These are phyloP conservation scores for Moesziomyces sp. DNA, from an alignment of 1,284 basidiomycete genomes.

Conservation along the genomic window DNA sequence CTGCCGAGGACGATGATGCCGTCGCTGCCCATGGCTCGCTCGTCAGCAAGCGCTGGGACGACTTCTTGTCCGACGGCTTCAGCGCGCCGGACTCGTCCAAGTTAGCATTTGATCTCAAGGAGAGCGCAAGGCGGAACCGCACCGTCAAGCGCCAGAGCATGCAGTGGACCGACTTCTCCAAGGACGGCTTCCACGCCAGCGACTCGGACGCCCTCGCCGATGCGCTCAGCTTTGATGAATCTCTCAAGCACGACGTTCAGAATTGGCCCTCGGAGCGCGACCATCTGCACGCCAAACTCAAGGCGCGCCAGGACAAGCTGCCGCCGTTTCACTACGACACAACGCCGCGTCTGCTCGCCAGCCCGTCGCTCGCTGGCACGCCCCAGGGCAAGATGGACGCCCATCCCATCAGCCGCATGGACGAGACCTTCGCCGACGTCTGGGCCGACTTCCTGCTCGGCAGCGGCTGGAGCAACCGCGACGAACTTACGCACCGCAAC, in stretches of 20 bases:
- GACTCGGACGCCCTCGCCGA: conserved; percentile 40
- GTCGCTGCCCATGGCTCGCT: conserved; percentile 52
- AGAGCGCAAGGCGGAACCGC: conserved; percentile 54
- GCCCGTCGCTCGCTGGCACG: conserved; percentile 35
- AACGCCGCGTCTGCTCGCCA: conserved; percentile 44
- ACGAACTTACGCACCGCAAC: conserved; percentile 63
- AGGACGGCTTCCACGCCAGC: conserved; percentile 45
- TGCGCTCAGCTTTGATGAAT: conserved; percentile 62
- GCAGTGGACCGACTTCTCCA: conserved; percentile 62
- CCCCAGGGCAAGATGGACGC: conserved; percentile 17
- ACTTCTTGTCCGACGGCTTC: conserved; percentile 61
- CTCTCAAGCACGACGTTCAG: conserved; percentile 54
- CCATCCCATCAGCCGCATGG: conserved; percentile 57
- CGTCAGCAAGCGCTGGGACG: conserved; percentile 58
- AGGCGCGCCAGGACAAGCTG: conserved; percentile 37
- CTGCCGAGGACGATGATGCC: conserved; percentile 20
- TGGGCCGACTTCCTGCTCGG: conserved; percentile 65
- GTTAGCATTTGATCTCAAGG: conserved; percentile 63
- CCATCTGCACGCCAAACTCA: conserved; percentile 44
- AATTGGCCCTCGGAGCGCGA: conserved; percentile 54
- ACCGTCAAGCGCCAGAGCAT: conserved; percentile 44
- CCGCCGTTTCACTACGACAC: conserved; percentile 63
- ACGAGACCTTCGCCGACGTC: conserved; percentile 64
- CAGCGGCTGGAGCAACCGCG: conserved; percentile 65
- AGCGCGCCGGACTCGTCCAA: conserved; percentile 59